Evolutionary conservation across 192 early-diverging fungal genomes (phyloP).

Genomic region (Spizellomyces sp.): DNA sequence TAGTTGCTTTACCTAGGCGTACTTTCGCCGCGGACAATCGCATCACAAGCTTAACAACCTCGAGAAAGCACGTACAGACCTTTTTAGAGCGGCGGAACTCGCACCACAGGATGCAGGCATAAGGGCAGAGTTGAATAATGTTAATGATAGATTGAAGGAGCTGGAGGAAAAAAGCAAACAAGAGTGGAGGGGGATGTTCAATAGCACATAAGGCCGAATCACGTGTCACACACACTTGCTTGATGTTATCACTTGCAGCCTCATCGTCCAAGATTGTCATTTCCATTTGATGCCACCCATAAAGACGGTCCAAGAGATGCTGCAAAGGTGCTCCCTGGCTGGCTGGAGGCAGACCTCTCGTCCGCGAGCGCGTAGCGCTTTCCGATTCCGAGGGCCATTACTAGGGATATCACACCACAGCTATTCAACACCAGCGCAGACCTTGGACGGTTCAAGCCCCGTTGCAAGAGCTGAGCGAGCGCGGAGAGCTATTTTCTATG

Average conservation of each 20-base stretch:
- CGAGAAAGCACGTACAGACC: conserved; percentile 41
- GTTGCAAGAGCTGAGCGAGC: conserved; percentile 25
- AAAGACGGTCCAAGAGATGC: too few species aligned
- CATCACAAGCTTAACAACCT: conserved; percentile 32
- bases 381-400: too few species aligned
- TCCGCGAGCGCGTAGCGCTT: too few species aligned
- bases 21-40: conserved; percentile 47
- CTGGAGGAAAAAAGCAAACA: conserved; percentile 42
- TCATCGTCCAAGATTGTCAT: too few species aligned
- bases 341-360: too few species aligned
- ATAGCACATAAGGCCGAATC: conserved; percentile 2
- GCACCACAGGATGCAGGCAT: conserved; percentile 45
- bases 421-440: too few species aligned
- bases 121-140: conserved; percentile 30
- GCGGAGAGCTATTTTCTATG: conserved; percentile 56
- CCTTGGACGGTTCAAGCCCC: neutral
- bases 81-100: conserved; percentile 41
- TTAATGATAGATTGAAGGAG: conserved; percentile 29
- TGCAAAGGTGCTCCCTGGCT: too few species aligned
- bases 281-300: too few species aligned
- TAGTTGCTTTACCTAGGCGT: conserved; percentile 21
- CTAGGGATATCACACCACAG: too few species aligned
- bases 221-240: too few species aligned
- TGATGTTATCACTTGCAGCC: too few species aligned
- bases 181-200: conserved; percentile 44